Conservation (phyloP, 2,329 filamentous ascomycete species). For the Exophiala calicioides region DNA sequence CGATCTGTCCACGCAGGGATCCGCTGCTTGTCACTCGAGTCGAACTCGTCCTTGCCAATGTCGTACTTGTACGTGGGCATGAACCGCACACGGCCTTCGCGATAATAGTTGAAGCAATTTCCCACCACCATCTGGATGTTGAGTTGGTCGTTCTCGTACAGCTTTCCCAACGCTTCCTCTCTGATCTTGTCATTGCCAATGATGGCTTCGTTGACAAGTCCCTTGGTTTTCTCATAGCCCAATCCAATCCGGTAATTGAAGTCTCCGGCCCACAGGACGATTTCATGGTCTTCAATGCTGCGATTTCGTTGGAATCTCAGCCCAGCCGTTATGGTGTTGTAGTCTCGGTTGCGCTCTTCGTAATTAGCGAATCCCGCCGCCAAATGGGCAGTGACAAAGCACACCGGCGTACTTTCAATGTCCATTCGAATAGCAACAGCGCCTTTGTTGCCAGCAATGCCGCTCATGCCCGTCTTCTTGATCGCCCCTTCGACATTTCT, state of each 20-base stretch:
- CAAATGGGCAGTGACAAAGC: slow-evolving; percentile 94
- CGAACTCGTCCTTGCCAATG: slow-evolving; percentile 82
- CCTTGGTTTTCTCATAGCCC: slow-evolving; percentile 72
- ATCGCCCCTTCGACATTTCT: slow-evolving; percentile 96
- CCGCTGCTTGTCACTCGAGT: slow-evolving; percentile 87
- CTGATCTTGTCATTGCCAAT: slow-evolving; percentile 84
- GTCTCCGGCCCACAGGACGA: slow-evolving; percentile 92
- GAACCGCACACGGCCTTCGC: slow-evolving; percentile 84
- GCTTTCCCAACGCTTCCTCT: slow-evolving; percentile 34
- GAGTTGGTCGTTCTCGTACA: slow-evolving; percentile 55
- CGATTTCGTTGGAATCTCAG: slow-evolving; percentile 88
- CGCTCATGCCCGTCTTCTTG: slow-evolving; percentile 89
- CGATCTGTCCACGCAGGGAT: slow-evolving; percentile 98
- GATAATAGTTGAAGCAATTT: slow-evolving; percentile 85
- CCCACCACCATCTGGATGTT: slow-evolving; percentile 97
- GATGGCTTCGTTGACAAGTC: slow-evolving; percentile 70
- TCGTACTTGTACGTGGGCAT: slow-evolving; percentile 96
- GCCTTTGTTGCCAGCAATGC: slow-evolving; percentile 97
- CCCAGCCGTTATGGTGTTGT: slow-evolving; percentile 82
- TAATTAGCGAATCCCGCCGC: slow-evolving; percentile 96
- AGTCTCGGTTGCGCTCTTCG: slow-evolving; percentile 92
- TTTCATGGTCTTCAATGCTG: slow-evolving; percentile 86
- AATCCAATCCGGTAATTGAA: slow-evolving; percentile 98
- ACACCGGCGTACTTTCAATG: slow-evolving; percentile 87
- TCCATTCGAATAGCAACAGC: slow-evolving; percentile 96